phyloP scores from a whole-genome alignment of 1,284 basidiomycete species.

The Chalciporus sp. region DNA sequence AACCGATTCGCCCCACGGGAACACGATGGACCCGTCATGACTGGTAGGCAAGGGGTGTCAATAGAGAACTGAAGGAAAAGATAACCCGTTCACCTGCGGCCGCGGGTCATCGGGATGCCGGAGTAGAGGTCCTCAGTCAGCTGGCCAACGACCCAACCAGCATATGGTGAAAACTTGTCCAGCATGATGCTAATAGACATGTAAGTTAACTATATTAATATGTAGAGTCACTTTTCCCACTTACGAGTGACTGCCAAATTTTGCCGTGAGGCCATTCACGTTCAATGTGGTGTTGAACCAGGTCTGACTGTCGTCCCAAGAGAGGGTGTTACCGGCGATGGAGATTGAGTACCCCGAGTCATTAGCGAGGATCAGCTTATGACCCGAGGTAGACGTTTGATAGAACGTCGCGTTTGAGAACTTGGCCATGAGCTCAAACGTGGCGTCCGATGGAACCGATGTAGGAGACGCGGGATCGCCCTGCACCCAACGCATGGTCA shows the following conservation, averaged over 20 bases:
- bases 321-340: constrained; percentile 12
- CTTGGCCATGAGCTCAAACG: constrained; percentile 12
- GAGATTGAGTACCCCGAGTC: constrained; percentile 14
- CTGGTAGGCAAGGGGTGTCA: background rate
- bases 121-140: constrained; percentile 11
- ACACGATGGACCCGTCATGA: constrained; percentile 5
- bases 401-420: constrained; percentile 10
- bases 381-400: constrained; percentile 1
- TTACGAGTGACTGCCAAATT: constrained; percentile 8
- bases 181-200: constrained; percentile 4
- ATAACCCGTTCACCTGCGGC: background rate
- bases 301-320: constrained; percentile 16
- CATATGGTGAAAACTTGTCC: constrained; percentile 11
- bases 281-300: constrained; percentile 16
- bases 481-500: constrained; percentile 13
- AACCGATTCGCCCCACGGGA: constrained; percentile 10
- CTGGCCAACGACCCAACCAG: constrained; percentile 8
- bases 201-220: background rate
- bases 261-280: constrained; percentile 6
- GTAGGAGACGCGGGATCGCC: constrained; percentile 7
- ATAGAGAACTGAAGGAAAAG: background rate
- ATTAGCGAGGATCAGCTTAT: constrained; percentile 9
- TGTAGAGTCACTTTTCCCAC: background rate
- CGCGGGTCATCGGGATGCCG: constrained; percentile 15
- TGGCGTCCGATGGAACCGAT: constrained; percentile 2